phyloP scores from a whole-genome alignment of 805 yeast genomes.

The Saturnispora serradocipensis region DNA sequence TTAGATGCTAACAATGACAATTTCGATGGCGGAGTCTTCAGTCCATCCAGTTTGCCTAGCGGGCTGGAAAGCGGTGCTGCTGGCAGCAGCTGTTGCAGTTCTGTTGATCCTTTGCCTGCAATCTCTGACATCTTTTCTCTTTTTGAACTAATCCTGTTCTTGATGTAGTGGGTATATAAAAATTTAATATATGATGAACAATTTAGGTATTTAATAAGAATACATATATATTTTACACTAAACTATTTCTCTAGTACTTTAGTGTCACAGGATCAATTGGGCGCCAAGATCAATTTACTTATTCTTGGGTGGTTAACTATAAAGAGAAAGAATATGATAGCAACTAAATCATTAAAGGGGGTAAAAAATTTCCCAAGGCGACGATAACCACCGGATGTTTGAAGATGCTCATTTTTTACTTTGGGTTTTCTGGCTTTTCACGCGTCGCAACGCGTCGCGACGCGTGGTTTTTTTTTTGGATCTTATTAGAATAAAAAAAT shows the following conservation, averaged over 20 bases:
- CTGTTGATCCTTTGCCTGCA: not conserved
- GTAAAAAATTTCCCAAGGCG: not conserved
- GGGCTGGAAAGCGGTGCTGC: slow-evolving; percentile 23
- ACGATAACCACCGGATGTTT: not conserved
- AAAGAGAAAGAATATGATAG: not conserved
- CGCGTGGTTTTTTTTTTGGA: not conserved
- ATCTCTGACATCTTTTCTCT: not conserved
- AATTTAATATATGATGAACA: not conserved
- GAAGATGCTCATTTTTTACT: not conserved
- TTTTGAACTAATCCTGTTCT: not conserved
- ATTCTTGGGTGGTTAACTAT: not conserved
- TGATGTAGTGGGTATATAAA: not conserved
- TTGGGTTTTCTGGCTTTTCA: not conserved
- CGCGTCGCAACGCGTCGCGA: slow-evolving; percentile 1
- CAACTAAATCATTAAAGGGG: not conserved
- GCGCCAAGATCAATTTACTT: not conserved
- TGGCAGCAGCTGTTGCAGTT: slow-evolving; percentile 12
- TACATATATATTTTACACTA: not conserved
- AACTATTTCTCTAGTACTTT: not conserved
- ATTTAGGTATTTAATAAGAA: not conserved
- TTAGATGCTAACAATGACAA: not conserved
- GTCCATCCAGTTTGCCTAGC: slow-evolving; percentile 18
- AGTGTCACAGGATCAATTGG: not conserved
- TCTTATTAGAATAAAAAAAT: no score
- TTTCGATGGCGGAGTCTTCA: slow-evolving; percentile 24